phyloP scores from a whole-genome alignment of 164 flowering plant genomes.

The Dillenia suffruticosa region DNA sequence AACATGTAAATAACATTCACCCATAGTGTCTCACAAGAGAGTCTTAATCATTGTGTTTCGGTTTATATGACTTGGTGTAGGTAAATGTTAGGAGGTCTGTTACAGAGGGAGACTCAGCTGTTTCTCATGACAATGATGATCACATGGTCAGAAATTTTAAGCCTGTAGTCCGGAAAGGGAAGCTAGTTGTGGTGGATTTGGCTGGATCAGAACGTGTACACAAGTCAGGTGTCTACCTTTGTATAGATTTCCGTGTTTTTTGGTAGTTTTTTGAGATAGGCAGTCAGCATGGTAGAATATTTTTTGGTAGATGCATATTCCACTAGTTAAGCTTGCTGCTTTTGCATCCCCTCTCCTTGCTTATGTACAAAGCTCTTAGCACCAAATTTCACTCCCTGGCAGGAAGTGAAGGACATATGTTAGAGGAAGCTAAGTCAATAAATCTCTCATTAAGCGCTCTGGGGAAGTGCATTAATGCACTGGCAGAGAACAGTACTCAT shows the following conservation, averaged over 20 bases:
- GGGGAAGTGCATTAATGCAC: conserved; percentile 99
- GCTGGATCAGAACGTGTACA: conserved; percentile 98
- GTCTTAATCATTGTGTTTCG: too few relatives aligned
- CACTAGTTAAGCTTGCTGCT: too few relatives aligned
- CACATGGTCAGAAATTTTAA: conserved; percentile 46
- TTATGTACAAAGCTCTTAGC: too few relatives aligned
- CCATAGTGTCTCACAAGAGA: too few relatives aligned
- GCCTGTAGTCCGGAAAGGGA: conserved; percentile 77
- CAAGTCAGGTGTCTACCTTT: conserved; percentile 65
- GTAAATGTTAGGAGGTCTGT: conserved; percentile 71
- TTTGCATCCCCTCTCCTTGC: too few relatives aligned
- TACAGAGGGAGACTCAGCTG: conserved; percentile 47
- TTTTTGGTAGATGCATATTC: too few relatives aligned
- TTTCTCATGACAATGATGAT: conserved; percentile 51
- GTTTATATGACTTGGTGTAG: conserved; percentile 27
- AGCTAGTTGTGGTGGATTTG: conserved; percentile 92
- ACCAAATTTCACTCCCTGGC: conserved; percentile 3
- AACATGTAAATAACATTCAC: background rate
- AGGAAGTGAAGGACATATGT: conserved; percentile 97
- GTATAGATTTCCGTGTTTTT: too few relatives aligned
- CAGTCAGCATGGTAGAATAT: too few relatives aligned
- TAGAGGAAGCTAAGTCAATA: conserved; percentile 96
- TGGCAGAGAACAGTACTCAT: conserved; percentile 91
- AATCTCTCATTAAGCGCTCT: conserved; percentile 94
- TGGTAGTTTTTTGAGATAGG: too few relatives aligned